Evolutionary conservation across 2,329 filamentous ascomycete genomes (phyloP).

Genomic region (Didymella segeticola): DNA sequence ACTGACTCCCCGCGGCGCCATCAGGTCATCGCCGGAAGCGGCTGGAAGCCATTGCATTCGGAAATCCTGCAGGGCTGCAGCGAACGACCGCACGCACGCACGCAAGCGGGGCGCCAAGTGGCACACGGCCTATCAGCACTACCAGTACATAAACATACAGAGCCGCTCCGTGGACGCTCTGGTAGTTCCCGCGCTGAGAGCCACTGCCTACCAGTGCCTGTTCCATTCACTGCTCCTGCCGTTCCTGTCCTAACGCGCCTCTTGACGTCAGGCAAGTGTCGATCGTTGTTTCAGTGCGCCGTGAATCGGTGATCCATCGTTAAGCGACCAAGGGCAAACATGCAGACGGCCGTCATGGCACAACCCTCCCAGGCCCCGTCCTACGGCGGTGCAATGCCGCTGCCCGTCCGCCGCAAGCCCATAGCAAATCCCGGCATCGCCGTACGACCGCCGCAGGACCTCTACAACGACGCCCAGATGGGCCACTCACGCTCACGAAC

Average conservation of each 20-base stretch:
- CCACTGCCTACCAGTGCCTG: conserved; percentile 3
- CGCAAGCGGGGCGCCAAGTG: conserved; percentile 38
- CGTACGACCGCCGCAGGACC: conserved; percentile 38
- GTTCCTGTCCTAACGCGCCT: conserved; percentile 26
- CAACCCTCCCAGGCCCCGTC: conserved; percentile 32
- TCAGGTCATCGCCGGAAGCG: conserved; percentile 40
- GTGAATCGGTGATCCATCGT: conserved; percentile 17
- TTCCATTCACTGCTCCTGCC: conserved; percentile 18
- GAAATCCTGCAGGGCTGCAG: conserved; percentile 29
- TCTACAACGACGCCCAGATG: conserved; percentile 30
- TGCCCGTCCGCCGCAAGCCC: conserved; percentile 45
- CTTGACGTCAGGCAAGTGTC: conserved; percentile 34
- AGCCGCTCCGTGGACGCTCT: conserved; percentile 12
- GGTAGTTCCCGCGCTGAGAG: conserved; percentile 10
- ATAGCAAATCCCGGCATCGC: conserved; percentile 41
- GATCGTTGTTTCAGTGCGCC: conserved; percentile 39
- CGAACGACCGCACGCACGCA: conserved; percentile 18
- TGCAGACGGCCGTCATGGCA: conserved; percentile 37
- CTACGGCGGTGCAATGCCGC: conserved; percentile 33
- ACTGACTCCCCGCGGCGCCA: conserved; percentile 19
- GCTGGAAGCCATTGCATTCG: conserved; percentile 26
- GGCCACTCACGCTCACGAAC: conserved; percentile 48
- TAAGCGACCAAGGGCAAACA: conserved; percentile 29
- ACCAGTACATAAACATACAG: conserved; percentile 30
- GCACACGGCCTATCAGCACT: conserved; percentile 19